phyloP scores from a whole-genome alignment of 2,329 filamentous ascomycete species.

The Geoglossum cookeanum region DNA sequence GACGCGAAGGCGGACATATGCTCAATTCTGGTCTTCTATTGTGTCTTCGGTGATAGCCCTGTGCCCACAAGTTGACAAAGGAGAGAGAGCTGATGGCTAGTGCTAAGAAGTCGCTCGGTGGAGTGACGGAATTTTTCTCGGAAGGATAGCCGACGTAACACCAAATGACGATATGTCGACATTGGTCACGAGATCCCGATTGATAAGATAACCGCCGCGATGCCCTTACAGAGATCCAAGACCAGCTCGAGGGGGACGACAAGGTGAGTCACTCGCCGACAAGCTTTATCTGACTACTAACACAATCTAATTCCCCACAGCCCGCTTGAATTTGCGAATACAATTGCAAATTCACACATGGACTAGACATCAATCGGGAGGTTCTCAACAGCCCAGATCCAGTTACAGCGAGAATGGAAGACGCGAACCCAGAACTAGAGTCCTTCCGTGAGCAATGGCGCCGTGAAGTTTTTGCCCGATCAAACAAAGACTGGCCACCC shows the following conservation, averaged over 20 bases:
- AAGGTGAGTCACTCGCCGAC: background rate
- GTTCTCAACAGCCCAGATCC: background rate
- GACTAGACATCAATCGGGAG: background rate
- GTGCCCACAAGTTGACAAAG: background rate
- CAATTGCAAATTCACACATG: background rate
- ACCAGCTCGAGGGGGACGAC: too few species aligned
- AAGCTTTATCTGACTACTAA: background rate
- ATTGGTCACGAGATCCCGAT: background rate
- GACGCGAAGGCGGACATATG: constrained; percentile 8
- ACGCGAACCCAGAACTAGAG: constrained; percentile 54
- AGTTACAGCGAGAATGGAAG: constrained; percentile 16
- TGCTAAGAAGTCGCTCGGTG: background rate
- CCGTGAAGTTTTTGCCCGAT: constrained; percentile 47
- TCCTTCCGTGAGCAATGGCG: constrained; percentile 74
- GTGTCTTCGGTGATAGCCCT: background rate
- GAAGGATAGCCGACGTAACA: background rate
- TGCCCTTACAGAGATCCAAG: background rate
- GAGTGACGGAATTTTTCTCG: background rate
- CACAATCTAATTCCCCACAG: background rate
- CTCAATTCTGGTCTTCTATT: background rate
- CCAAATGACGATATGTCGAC: background rate
- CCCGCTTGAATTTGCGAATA: background rate
- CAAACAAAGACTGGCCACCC: constrained; percentile 17
- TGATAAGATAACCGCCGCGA: background rate
- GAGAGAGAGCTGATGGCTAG: background rate